Evolutionary conservation across 2,329 filamentous ascomycete genomes (phyloP), one percentile per base, ranked within the genome.

Genomic region (Botrytis paeoniae): DNA sequence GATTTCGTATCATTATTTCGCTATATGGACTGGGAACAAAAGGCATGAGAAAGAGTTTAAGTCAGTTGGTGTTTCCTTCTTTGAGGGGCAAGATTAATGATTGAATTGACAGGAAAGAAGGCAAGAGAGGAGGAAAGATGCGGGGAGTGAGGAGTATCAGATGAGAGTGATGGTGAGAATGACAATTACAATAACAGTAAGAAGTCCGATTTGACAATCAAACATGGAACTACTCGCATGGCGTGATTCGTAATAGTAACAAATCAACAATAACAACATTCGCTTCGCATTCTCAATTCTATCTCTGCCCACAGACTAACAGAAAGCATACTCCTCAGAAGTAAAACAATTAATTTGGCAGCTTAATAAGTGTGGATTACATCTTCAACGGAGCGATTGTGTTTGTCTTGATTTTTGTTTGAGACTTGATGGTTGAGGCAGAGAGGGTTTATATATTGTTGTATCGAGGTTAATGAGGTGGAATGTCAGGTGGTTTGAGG

Each of bases 271-370:
- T 3, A n/a, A 51, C 5, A 7, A n/a, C 5, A 54, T 1, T 3
- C 25, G 6, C 48, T n/a, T n/a, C 12, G 25, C 5, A 7, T n/a
- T 16, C 25, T 16, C 25, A 2, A 14, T 1, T 51, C 5, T 2
- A n/a, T 16, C 2, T 16, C 5, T 16, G 2, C 16, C 16, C 25
- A 16, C 12, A 7, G 16, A 6, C 12, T 3, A 7, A 16, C 12
- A 16, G 0, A n/a, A n/a, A 54, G 2, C 12, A 16, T 1, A n/a
- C 14, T 54, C 10, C 3, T 2, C 25, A 16, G 0, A 54, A n/a
- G 12, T n/a, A 16, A 0, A 54, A 54, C 0, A 8, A 0, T 7
- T 3, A 8, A n/a, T 0, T 7, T 0, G 22, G 12, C 10, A 25
- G 10, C 48, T n/a, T n/a, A 10, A 54, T n/a, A 5, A 54, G 2